Evolutionary conservation across 495 filamentous ascomycete species (phyloP).

Genomic region (Xylaria longipes): DNA sequence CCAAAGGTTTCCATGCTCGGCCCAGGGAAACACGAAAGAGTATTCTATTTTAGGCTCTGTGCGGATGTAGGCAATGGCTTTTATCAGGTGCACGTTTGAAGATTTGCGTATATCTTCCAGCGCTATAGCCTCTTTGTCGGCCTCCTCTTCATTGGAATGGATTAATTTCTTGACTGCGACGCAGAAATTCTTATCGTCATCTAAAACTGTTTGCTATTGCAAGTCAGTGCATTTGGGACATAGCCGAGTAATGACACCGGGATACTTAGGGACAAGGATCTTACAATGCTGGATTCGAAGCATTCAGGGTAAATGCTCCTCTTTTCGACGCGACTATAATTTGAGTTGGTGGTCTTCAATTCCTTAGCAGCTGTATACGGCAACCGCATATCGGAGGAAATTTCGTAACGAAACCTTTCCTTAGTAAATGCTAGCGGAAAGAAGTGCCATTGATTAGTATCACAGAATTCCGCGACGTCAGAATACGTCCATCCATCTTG

Average conservation of each 20-base stretch:
- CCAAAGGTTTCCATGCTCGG: background rate
- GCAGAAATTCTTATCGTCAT: background rate
- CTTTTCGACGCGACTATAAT: background rate
- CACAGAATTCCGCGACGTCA: background rate
- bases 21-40: background rate
- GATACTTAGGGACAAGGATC: background rate
- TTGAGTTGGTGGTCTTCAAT: background rate
- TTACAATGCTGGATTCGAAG: background rate
- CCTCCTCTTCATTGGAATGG: background rate
- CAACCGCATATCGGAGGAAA: background rate
- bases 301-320: background rate
- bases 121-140: background rate
- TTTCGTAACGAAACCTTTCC: background rate
- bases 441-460: background rate
- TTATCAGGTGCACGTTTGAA: background rate
- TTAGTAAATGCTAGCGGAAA: background rate
- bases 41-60: background rate
- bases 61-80: conserved; percentile 2
- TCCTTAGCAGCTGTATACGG: conserved; percentile 1
- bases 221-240: background rate
- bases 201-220: background rate
- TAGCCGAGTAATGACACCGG: background rate
- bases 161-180: conserved; percentile 3
- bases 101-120: background rate
- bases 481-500: background rate